phyloP scores from a whole-genome alignment of 169 alveolate species.

The Cryptosporidium baileyi region DNA sequence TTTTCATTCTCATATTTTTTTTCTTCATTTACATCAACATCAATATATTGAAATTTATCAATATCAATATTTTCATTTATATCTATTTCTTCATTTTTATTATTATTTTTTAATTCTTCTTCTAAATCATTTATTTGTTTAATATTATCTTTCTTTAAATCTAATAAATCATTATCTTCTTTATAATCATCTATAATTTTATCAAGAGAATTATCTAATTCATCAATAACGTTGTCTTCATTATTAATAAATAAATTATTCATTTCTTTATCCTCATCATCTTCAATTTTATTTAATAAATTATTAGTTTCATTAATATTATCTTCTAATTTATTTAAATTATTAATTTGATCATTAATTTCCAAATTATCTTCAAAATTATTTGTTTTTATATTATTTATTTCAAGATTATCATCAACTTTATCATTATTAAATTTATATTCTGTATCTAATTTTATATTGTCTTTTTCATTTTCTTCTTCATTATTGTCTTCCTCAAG shows the following conservation, averaged over 20 bases:
- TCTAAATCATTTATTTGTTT: not conserved
- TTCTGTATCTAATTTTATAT: too few species aligned
- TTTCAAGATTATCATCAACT: not conserved
- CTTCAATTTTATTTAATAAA: not conserved
- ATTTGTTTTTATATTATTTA: not conserved
- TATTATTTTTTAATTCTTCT: not conserved
- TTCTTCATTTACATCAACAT: not conserved
- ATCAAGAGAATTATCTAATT: not conserved
- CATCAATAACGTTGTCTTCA: not conserved
- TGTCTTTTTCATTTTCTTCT: too few species aligned
- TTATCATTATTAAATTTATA: not conserved
- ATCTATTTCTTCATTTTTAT: not conserved
- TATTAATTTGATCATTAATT: too few species aligned
- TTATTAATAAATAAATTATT: not conserved
- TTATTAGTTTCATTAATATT: not conserved
- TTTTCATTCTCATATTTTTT: not conserved
- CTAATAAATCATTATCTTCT: not conserved
- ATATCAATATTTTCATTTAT: not conserved
- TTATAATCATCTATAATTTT: not conserved
- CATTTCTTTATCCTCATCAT: not conserved
- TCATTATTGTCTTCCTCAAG: not conserved
- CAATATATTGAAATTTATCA: not conserved
- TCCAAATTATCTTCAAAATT: not conserved
- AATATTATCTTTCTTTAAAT: not conserved
- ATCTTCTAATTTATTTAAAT: not conserved